These are phyloP conservation scores for Lasiodiplodia sp. DNA, from an alignment of 2,329 filamentous ascomycete species.

Conservation along the genomic window DNA sequence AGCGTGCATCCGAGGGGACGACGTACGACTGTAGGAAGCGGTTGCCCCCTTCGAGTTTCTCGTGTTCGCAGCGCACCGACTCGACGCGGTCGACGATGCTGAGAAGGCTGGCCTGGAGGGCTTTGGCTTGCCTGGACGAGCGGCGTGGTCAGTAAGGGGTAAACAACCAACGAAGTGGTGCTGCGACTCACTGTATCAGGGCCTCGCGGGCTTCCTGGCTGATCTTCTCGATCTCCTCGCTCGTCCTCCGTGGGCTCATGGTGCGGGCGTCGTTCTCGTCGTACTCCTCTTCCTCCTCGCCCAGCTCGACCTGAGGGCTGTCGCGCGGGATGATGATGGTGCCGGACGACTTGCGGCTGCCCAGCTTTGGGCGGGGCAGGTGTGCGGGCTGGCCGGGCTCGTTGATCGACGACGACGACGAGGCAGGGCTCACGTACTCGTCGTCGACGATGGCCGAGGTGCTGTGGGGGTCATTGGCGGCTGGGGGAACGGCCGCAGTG, in stretches of 20 bases:
- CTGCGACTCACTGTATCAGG: conserved; percentile 63
- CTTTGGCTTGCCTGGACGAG: conserved; percentile 77
- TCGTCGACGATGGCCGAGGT: conserved; percentile 30
- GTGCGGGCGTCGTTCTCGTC: conserved; percentile 88
- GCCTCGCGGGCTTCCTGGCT: conserved; percentile 78
- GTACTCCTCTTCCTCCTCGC: conserved; percentile 76
- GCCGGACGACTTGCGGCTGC: conserved; percentile 78
- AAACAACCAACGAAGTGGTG: neutral
- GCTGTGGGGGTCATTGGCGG: conserved; percentile 28
- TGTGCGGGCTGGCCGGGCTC: conserved; percentile 25
- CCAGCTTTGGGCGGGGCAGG: conserved; percentile 67
- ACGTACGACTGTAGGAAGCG: conserved; percentile 81
- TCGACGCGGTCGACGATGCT: conserved; percentile 94
- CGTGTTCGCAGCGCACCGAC: conserved; percentile 90
- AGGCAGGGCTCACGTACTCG: conserved; percentile 30
- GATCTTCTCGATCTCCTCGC: conserved; percentile 87
- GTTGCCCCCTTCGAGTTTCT: conserved; percentile 96
- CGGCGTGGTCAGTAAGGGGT: conserved; percentile 24
- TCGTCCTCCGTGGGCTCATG: conserved; percentile 93
- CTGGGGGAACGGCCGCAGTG: conserved; percentile 19
- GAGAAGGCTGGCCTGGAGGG: conserved; percentile 85
- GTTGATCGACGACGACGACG: conserved; percentile 30
- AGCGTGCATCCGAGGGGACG: neutral
- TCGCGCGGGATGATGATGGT: conserved; percentile 84
- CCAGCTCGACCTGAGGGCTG: conserved; percentile 73